A percentile compares a stretch with the other conserved stretches of the same genome.
Evolutionary conservation across 164 flowering plant species (phyloP).

Genomic region (Berberis vulgaris): DNA sequence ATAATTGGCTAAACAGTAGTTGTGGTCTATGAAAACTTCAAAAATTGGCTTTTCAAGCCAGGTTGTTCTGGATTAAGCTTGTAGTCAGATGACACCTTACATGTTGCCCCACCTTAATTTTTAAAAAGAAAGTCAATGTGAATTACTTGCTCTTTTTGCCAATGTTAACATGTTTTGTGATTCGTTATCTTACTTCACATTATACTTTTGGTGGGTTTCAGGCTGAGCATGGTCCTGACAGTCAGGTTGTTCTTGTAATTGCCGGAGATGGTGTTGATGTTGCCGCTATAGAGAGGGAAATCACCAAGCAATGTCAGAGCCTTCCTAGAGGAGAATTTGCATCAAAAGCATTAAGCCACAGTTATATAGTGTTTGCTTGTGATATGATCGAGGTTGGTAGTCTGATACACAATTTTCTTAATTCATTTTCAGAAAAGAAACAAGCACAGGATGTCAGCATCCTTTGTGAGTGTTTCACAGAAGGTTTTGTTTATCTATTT

Average conservation of each 20-base stretch:
- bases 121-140: too few species aligned
- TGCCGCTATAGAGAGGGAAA: constrained; percentile 63
- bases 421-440: not conserved
- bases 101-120: too few species aligned
- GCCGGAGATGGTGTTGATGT: constrained; percentile 78
- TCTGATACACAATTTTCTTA: constrained; percentile 1
- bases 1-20: too few species aligned
- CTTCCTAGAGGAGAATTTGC: constrained; percentile 89
- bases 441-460: too few species aligned
- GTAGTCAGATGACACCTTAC: too few species aligned
- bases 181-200: not conserved
- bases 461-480: too few species aligned
- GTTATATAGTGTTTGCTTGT: constrained; percentile 69
- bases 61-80: too few species aligned
- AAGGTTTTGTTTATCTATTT: too few species aligned
- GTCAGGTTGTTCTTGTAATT: constrained; percentile 94
- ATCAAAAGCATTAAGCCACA: constrained; percentile 74
- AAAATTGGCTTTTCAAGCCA: too few species aligned
- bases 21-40: too few species aligned
- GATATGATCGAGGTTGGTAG: constrained; percentile 86
- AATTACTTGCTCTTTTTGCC: not conserved
- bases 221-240: constrained; percentile 99
- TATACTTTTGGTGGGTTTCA: constrained; percentile 22
- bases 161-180: not conserved
- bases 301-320: constrained; percentile 61